Conservation (phyloP, 805 yeast genomes). For the Candida orba region DNA sequence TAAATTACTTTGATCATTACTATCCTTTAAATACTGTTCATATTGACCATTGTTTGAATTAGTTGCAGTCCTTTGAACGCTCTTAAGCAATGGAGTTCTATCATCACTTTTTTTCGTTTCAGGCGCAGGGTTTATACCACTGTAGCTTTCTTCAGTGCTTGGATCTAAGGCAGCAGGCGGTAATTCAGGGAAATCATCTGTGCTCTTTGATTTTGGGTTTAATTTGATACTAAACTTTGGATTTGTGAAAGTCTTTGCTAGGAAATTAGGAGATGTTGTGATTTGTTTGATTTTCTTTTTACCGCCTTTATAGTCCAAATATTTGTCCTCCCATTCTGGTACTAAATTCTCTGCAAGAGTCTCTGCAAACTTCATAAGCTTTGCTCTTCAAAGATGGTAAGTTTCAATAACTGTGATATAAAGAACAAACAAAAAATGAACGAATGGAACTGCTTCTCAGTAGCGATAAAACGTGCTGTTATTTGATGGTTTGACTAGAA, state of each 20-base stretch:
- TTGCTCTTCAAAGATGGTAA: not conserved
- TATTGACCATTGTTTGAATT: not conserved
- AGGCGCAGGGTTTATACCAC: not conserved
- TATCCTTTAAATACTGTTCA: not conserved
- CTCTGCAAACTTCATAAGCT: conserved; percentile 11
- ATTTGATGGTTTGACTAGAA: too few relatives aligned
- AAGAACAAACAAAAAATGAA: not conserved
- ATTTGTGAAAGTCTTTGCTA: conserved; percentile 3
- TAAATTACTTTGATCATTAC: not conserved
- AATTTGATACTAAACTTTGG: not conserved
- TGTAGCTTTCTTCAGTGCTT: not conserved
- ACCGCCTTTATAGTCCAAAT: conserved; percentile 57
- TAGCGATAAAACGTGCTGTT: too few relatives aligned
- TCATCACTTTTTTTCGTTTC: conserved; percentile 12
- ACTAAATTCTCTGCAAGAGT: conserved; percentile 28
- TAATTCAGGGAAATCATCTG: conserved; percentile 8
- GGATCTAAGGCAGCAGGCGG: conserved; percentile 21
- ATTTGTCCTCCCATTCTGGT: conserved; percentile 85
- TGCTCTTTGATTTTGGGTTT: not conserved
- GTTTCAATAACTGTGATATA: not conserved
- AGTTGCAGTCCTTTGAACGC: conserved; percentile 4
- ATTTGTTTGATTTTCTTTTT: conserved; percentile 24
- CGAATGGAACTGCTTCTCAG: too few relatives aligned
- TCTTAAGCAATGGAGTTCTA: conserved; percentile 18
- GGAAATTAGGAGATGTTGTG: conserved; percentile 12